A percentile compares a stretch with the other conserved stretches of the same genome.
Evolutionary conservation across 2,329 filamentous ascomycete species (phyloP).

Genomic region (Exophiala sideris): DNA sequence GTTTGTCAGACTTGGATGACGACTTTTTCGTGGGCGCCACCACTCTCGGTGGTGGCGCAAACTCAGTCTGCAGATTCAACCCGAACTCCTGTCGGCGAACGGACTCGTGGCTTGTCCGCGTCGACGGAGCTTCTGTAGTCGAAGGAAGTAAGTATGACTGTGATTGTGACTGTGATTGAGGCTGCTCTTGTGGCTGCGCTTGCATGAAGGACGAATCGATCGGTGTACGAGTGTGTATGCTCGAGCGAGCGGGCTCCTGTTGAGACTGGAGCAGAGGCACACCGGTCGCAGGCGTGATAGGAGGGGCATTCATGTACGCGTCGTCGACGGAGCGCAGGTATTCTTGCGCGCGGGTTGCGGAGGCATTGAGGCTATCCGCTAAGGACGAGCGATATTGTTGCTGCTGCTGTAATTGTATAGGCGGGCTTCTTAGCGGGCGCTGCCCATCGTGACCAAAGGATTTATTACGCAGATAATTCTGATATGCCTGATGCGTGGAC

Average conservation of each 20-base stretch:
- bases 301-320: constrained; percentile 3
- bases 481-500: constrained; percentile 12
- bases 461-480: constrained; percentile 9
- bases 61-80: constrained; percentile 20
- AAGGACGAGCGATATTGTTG: background rate
- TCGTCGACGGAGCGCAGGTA: constrained; percentile 12
- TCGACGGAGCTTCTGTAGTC: background rate
- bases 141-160: background rate
- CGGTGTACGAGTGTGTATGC: background rate
- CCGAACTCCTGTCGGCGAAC: background rate
- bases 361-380: background rate
- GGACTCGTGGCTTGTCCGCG: constrained; percentile 2
- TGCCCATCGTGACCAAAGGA: background rate
- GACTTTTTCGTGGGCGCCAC: background rate
- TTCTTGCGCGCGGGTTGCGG: constrained; percentile 1
- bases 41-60: constrained; percentile 12
- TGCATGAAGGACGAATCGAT: background rate
- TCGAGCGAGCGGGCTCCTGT: background rate
- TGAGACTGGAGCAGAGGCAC: constrained; percentile 11
- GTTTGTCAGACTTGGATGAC: background rate
- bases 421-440: background rate
- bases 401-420: background rate
- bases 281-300: constrained; percentile 16
- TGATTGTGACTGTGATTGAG: background rate
- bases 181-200: background rate